Evolutionary conservation across 345 rosid species (phyloP).

Genomic region (Eucalyptus albens): DNA sequence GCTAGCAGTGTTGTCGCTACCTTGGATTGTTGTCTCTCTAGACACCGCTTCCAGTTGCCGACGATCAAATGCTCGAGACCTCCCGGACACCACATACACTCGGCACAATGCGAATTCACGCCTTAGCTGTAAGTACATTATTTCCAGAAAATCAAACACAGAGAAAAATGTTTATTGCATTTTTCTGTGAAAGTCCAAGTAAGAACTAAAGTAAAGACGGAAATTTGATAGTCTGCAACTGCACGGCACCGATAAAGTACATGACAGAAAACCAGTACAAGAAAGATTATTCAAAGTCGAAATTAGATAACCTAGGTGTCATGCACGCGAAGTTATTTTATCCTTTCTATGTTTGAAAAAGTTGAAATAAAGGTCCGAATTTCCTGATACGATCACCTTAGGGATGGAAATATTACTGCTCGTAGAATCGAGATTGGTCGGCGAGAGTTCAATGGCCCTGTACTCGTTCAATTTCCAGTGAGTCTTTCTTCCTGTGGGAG

Average conservation of each 20-base stretch:
- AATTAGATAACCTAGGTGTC: not conserved
- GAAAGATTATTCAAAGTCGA: not conserved
- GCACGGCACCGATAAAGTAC: not conserved
- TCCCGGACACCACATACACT: too few relatives aligned
- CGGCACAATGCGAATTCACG: constrained; percentile 12
- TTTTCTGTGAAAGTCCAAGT: not conserved
- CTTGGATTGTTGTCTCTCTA: too few relatives aligned
- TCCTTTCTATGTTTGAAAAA: not conserved
- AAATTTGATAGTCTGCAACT: not conserved
- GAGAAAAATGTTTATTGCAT: not conserved
- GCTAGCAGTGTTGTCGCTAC: not conserved
- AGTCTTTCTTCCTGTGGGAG: too few relatives aligned
- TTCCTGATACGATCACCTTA: not conserved
- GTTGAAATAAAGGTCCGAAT: not conserved
- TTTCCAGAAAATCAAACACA: too few relatives aligned
- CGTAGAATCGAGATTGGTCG: not conserved
- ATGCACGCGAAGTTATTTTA: not conserved
- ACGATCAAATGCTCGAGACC: too few relatives aligned
- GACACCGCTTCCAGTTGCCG: too few relatives aligned
- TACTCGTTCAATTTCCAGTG: too few relatives aligned
- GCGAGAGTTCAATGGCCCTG: too few relatives aligned
- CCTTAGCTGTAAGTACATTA: constrained; percentile 35
- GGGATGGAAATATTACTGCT: not conserved
- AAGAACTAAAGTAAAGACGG: not conserved
- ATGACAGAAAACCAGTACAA: not conserved